Conservation (phyloP, 1,284 basidiomycete species). For the Rhodotorula sp. region DNA sequence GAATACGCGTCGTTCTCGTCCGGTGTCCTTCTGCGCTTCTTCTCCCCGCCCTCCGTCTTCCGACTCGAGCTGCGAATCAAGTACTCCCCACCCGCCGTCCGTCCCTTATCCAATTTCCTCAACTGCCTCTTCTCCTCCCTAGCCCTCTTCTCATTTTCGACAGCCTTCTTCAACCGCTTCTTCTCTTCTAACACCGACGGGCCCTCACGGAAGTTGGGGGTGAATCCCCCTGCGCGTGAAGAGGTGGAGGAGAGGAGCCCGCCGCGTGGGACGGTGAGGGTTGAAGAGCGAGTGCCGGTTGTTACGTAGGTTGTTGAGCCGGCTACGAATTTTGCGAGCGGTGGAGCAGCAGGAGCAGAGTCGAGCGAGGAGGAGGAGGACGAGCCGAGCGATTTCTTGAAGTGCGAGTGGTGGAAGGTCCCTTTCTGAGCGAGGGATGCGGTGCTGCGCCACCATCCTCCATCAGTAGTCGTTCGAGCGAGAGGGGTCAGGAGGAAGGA, state of each 20-base stretch:
- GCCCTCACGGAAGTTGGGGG: slow-evolving; percentile 27
- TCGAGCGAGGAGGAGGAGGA: neutral
- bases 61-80: slow-evolving; percentile 6
- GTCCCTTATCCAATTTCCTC: slow-evolving; percentile 20
- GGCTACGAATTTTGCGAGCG: neutral
- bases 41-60: slow-evolving; percentile 5
- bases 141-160: slow-evolving; percentile 4
- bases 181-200: slow-evolving; percentile 19
- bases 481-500: neutral
- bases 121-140: slow-evolving; percentile 17
- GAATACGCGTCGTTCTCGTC: slow-evolving; percentile 5
- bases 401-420: slow-evolving; percentile 3
- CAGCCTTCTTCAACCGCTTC: slow-evolving; percentile 13
- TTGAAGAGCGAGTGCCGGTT: neutral
- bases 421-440: slow-evolving; percentile 14
- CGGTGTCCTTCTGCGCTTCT: neutral
- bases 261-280: neutral
- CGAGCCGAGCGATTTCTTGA: slow-evolving; percentile 17
- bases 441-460: slow-evolving; percentile 10
- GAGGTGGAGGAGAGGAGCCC: neutral
- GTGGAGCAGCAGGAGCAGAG: neutral
- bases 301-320: slow-evolving; percentile 10
- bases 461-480: neutral
- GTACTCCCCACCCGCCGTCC: slow-evolving; percentile 20
- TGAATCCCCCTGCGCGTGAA: slow-evolving; percentile 13